phyloP scores from a whole-genome alignment of 108 stramenopile genomes.

The Skeletonema tropicum region DNA sequence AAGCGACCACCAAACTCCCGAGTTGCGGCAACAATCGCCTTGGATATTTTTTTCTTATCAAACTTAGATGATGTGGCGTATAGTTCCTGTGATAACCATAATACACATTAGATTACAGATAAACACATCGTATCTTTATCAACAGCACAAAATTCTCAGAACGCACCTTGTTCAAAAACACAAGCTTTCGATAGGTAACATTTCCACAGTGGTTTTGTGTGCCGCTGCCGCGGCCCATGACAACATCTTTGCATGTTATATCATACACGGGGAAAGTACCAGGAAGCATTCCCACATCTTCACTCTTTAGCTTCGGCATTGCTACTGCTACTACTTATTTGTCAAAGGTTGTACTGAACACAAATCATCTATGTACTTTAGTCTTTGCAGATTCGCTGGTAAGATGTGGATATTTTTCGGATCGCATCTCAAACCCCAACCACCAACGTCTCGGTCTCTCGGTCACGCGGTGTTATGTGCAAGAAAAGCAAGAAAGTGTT shows the following conservation, averaged over 20 bases:
- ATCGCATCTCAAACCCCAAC: no score
- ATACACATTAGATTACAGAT: not conserved
- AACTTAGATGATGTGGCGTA: slow-evolving; percentile 79
- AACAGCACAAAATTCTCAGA: not conserved
- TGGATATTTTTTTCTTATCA: slow-evolving; percentile 80
- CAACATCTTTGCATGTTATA: slow-evolving; percentile 49
- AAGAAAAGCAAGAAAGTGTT: no score
- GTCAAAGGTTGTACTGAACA: no score
- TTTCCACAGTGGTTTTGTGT: slow-evolving; percentile 63
- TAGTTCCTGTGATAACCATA: slow-evolving; percentile 50
- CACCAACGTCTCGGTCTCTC: no score
- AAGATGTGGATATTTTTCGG: no score
- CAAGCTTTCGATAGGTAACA: slow-evolving; percentile 56
- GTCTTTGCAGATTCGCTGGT: no score
- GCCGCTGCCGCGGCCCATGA: slow-evolving; percentile 57
- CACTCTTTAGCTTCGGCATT: slow-evolving; percentile 1
- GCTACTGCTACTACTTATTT: not conserved
- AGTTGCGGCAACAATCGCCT: slow-evolving; percentile 81
- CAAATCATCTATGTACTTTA: no score
- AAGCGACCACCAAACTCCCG: slow-evolving; percentile 55
- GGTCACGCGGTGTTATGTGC: no score
- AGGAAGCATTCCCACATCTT: not conserved
- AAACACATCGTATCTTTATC: not conserved
- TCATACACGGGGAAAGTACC: slow-evolving; percentile 7
- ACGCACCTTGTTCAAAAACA: slow-evolving; percentile 44